Evolutionary conservation across 106 monocot species (phyloP), one percentile per base, ranked within the genome.

Genomic region (Platanthera guangdongensis): DNA sequence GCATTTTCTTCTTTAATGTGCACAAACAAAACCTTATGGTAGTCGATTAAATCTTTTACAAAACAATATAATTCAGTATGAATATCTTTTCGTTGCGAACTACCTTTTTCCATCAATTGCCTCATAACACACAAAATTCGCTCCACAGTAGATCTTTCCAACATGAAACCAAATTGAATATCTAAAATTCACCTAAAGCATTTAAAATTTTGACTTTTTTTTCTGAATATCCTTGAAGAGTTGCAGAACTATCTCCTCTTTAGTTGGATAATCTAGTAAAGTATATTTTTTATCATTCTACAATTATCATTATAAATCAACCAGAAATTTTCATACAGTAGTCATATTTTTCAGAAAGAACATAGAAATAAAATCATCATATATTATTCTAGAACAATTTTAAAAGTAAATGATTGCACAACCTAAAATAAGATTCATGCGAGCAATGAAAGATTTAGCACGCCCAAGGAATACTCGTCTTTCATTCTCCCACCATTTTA

Each of bases 361-460:
- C 0, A 25, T 25, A 25, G 39, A 70, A 70, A 70, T 70, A n/a
- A 70, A 46, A 47, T 25, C 53, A 10, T 9, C 53, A 53, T 53
- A 7, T 47, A 47, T 16, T 48, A 48, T 47, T 47, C 15, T 70
- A 70, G 6, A 70, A 70, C 16, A 15, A 77, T 51, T 21, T 50
- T 6, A 13, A 68, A 14, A 67, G 52, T 4, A 0, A 63, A 46
- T 71, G 55, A 4, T 8, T 51, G 25, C 48, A 54, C 77, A 39
- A 95, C 95, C 95, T 95, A 88, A 90, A 57, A 95, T 76, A 50
- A 88, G 86, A 68, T 84, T 88, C 95, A 95, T 95, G 65, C 83
- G 83, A 65, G 83, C 80, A 82, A 90, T 92, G 73, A 95, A 95
- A 46, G 83, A 82, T 65, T 90, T 76, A 19, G 75, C 86, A 54